phyloP scores from a whole-genome alignment of 2,329 filamentous ascomycete species.

The Xylariaceae sp. region DNA sequence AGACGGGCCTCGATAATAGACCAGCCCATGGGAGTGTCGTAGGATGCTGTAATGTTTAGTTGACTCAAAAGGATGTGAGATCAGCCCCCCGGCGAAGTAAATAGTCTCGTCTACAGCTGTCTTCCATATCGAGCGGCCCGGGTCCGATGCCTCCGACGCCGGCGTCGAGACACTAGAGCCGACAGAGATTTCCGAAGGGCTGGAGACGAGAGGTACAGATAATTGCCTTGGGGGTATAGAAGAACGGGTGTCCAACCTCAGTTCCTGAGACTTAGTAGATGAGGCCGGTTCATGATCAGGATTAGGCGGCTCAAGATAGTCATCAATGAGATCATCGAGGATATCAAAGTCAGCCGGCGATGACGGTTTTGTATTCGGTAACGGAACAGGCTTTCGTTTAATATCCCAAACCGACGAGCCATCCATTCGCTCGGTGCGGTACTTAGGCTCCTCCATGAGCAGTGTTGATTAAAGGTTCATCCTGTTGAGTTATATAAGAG shows the following conservation, averaged over 20 bases:
- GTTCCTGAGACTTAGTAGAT: not conserved
- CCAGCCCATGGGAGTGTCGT: conserved; percentile 64
- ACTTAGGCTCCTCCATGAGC: conserved; percentile 1
- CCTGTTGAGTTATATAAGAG: conserved; percentile 1
- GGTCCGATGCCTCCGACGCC: conserved; percentile 4
- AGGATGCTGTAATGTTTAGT: conserved; percentile 68
- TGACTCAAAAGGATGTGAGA: conserved; percentile 65
- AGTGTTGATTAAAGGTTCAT: conserved; percentile 1
- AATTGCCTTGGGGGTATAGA: conserved; percentile 13
- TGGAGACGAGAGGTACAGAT: conserved; percentile 25
- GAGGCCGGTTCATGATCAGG: not conserved
- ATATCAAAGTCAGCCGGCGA: conserved; percentile 9
- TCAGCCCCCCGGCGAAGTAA: conserved; percentile 67
- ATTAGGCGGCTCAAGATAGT: conserved; percentile 29
- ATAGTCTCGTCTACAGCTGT: conserved; percentile 59
- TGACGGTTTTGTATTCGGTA: conserved; percentile 1
- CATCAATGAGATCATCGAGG: conserved; percentile 27
- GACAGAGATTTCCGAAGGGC: conserved; percentile 17
- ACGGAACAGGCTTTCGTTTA: conserved; percentile 27
- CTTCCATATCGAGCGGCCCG: conserved; percentile 45
- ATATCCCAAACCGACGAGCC: conserved; percentile 6
- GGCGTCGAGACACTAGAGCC: conserved; percentile 9
- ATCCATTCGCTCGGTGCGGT: conserved; percentile 14
- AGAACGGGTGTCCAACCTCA: conserved; percentile 13
- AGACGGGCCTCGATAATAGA: conserved; percentile 67